Base-by-base conservation (phyloP, 306 rosid genomes). In the Coriaria nepalensis region DNA sequence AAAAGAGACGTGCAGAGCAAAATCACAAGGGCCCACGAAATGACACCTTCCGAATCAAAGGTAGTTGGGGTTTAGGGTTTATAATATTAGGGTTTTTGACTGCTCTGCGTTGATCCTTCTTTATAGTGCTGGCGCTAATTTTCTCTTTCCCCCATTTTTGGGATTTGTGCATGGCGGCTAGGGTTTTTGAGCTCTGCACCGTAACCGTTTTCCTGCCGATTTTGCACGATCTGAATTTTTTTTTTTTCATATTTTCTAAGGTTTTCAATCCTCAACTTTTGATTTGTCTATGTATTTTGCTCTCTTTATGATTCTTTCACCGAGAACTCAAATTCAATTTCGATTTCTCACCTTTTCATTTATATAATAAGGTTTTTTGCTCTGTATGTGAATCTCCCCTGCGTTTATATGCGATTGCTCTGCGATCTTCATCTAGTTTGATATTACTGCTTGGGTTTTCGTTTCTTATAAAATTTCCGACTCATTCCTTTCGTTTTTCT, bases 131-230 rank as follows among this genome's bases (percentile, higher is more conserved):
- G 43, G 43, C 61, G 35, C 45, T 40, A 50, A 5, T 34, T 56
- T 56, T 35, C 2, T 41, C 61, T 43, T 35, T 34, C 61, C 13
- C 49, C 6, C 20, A 37, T 53, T 34, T 62, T 43, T 35, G 8
- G 15, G 61, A 4, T 45, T 32, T 59, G 60, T 10, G 39, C 50
- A 47, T 35, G 88, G 90, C 92, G 81, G 90, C 94, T 77, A 84
- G 92, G 86, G 83, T 80, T 82, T 73, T 80, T 57, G 67, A 63
- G 29, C 29, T 20, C 29, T 20, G 29, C 29, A 20, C 29, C 29
- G 29, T 20, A 20, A 20, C 29, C 29, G 2, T 13, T 40, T 20
- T 20, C 37, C 14, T 11, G 9, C 14, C 49, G 6, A 41, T 6
- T 56, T 41, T 13, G 42, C 44, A 15, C 67, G 41, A 8, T 7